Base-by-base conservation (phyloP, 2,329 filamentous ascomycete genomes). In the Aspergillus sojae region DNA sequence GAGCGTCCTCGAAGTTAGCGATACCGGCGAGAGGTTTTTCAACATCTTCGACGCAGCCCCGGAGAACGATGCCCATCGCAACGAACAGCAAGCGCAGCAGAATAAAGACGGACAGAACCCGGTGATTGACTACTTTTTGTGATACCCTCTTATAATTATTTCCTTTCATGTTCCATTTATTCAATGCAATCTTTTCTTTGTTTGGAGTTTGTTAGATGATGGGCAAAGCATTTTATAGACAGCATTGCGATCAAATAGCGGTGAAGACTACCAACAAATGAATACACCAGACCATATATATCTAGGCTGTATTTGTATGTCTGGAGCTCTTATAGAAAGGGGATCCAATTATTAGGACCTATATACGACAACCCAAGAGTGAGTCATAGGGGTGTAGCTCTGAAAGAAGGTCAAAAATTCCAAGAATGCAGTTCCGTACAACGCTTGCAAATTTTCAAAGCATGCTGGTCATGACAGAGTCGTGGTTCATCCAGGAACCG, bases 21-120 rank as follows among this genome's bases (percentile, higher is more conserved):
- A 97, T 75, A 90, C 90, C 0, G 94, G 95, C 43, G 93, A 97
- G 79, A 85, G 94, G 63, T 97, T 92, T 79, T 99, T 98, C 83
- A 99, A 99, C 76, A 94, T 98, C 28, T 99, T 99, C 77, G 93
- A 96, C 62, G 95, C 95, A 4, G 94, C 95, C 32, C 95, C 95
- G 2, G 95, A 99, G 78, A 80, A 99, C 73, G 94, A 98, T 76
- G 81, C 90, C 70, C 91, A 96, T 76, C 91, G 96, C 59, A 80
- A 81, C 74, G 93, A 97, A 75, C 86, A 91, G 73, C 92, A 95
- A 77, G 87, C 89, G 65, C 86, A 88, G 74, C 85, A 87, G 70
- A 82, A 80, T 61, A 87, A 88, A 64, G 85, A 86, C 71, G 92
- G 95, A 63, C 93, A 93, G 79, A 86, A 85, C 71, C 86, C 88